Evolutionary conservation across 768 basidiomycete genomes (phyloP).

Genomic region (Termitomyces sp.): DNA sequence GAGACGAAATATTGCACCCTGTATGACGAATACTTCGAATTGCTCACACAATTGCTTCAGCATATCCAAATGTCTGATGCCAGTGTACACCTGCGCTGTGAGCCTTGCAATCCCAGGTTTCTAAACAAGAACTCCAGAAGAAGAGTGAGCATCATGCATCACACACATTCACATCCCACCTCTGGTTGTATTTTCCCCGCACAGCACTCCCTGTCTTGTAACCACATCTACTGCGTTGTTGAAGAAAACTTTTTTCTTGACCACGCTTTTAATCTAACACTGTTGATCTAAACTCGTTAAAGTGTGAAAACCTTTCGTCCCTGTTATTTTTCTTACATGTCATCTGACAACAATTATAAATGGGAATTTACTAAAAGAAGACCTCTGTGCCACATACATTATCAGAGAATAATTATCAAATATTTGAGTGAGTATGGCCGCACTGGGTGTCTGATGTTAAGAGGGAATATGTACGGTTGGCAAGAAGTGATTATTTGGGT

Average conservation of each 20-base stretch:
- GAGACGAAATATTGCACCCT: slow-evolving; percentile 2
- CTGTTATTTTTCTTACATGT: no score
- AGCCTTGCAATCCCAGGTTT: slow-evolving; percentile 1
- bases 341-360: rapidly evolving
- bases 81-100: slow-evolving; percentile 9
- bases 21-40: slow-evolving; percentile 5
- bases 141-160: slow-evolving; percentile 3
- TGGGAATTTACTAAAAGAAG: no score
- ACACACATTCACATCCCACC: neutral
- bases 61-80: slow-evolving; percentile 1
- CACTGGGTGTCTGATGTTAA: neutral
- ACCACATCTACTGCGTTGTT: slow-evolving; percentile 10
- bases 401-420: neutral
- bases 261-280: neutral
- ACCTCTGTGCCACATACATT: neutral
- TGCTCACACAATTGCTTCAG: neutral
- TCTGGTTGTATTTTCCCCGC: neutral
- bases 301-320: neutral
- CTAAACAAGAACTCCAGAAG: slow-evolving; percentile 11
- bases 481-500: neutral
- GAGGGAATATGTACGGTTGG: neutral
- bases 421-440: neutral
- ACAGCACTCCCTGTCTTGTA: slow-evolving; percentile 10
- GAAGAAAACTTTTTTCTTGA: neutral
- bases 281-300: neutral